Percentiles rank a stretch among this genome's conserved stretches.
Conservation (phyloP, 1,284 basidiomycete genomes). For the Coniferiporia sulphurascens region DNA sequence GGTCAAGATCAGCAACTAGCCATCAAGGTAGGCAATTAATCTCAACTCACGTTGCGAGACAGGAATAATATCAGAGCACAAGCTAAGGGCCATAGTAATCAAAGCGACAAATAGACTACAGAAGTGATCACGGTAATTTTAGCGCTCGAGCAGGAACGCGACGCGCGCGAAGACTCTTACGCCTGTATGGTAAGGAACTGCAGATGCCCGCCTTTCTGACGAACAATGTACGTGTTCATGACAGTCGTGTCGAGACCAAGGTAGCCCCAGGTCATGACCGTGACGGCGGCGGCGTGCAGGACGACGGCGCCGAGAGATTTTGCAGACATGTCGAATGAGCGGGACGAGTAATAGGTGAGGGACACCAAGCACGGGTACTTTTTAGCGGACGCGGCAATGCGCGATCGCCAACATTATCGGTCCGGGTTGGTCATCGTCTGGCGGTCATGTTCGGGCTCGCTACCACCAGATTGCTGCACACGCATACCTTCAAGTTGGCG, state of each 20-base stretch:
- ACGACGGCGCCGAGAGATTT: constrained; percentile 19
- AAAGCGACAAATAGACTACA: constrained; percentile 47
- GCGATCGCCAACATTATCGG: not conserved
- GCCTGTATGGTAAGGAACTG: constrained; percentile 78
- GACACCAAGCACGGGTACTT: not conserved
- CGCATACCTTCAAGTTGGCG: too few relatives aligned
- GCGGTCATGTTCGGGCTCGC: too few relatives aligned
- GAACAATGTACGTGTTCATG: constrained; percentile 35
- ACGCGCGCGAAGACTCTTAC: constrained; percentile 32
- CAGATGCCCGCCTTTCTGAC: constrained; percentile 58
- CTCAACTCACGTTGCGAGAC: constrained; percentile 34
- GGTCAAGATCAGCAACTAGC: not conserved
- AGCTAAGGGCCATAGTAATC: constrained; percentile 46
- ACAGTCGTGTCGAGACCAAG: constrained; percentile 32
- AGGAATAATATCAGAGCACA: constrained; percentile 49
- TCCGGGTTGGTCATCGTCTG: not conserved
- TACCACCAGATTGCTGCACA: too few relatives aligned
- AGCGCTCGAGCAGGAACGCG: not conserved
- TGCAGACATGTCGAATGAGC: not conserved
- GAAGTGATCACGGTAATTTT: not conserved
- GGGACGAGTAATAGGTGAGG: not conserved
- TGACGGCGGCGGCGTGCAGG: constrained; percentile 39
- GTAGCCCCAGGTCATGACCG: constrained; percentile 47
- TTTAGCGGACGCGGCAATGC: not conserved
- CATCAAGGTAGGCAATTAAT: not conserved